Conservation (phyloP, 2,329 filamentous ascomycete species). For the Aspergillus luchuensis region DNA sequence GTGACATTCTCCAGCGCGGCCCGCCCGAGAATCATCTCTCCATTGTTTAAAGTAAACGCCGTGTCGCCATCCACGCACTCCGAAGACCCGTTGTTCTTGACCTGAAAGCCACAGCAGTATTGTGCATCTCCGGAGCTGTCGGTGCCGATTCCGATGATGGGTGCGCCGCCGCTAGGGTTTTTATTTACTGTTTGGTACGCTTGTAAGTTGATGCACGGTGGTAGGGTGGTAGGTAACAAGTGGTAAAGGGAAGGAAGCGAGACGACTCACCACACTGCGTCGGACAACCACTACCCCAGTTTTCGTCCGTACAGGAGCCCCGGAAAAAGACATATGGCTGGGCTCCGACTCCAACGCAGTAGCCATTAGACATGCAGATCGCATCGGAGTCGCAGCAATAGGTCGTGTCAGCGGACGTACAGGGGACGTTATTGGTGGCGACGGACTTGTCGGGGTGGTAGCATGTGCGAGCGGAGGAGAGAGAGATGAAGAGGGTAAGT, state of each 20-base stretch:
- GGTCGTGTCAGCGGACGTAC: not conserved
- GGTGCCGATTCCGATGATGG: not conserved
- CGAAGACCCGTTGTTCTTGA: not conserved
- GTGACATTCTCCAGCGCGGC: not conserved
- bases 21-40: conserved; percentile 1
- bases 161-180: conserved; percentile 1
- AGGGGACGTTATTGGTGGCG: not conserved
- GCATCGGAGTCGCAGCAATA: conserved; percentile 7
- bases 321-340: conserved; percentile 2
- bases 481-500: not conserved
- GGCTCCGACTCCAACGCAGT: conserved; percentile 2
- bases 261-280: conserved; percentile 3
- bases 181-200: conserved; percentile 1
- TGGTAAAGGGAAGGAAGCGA: too few relatives aligned
- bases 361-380: conserved; percentile 9
- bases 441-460: conserved; percentile 9
- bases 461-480: conserved; percentile 8
- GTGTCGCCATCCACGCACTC: conserved; percentile 5
- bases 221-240: too few relatives aligned
- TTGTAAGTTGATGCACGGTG: not conserved
- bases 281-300: conserved; percentile 4
- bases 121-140: not conserved
- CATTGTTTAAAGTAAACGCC: conserved; percentile 1
- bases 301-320: conserved; percentile 5
- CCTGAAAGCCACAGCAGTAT: conserved; percentile 10